These are phyloP conservation scores for Septoria linicola DNA, from an alignment of 2,329 filamentous ascomycete genomes.

Conservation along the genomic window DNA sequence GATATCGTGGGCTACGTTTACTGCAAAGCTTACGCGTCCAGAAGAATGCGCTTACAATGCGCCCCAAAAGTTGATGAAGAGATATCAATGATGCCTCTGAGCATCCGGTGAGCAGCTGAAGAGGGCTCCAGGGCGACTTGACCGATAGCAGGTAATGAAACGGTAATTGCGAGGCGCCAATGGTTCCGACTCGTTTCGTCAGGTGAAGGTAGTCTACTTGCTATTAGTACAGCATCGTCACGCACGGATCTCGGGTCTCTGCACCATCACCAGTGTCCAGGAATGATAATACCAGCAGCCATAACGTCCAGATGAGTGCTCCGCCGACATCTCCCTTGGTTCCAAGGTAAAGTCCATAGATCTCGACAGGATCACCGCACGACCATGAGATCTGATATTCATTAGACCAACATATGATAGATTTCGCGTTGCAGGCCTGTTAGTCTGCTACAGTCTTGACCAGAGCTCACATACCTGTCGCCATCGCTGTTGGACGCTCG, in stretches of 20 bases:
- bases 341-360: constrained; percentile 43
- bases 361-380: constrained; percentile 27
- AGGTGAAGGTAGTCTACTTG: constrained; percentile 60
- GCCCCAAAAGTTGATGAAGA: constrained; percentile 59
- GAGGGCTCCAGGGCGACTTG: constrained; percentile 51
- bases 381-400: constrained; percentile 36
- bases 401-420: too few species aligned
- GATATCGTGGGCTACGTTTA: too few species aligned
- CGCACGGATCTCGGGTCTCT: background rate
- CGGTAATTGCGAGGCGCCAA: constrained; percentile 60
- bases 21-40: too few species aligned
- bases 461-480: constrained; percentile 22
- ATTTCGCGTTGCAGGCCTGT: too few species aligned
- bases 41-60: constrained; percentile 54
- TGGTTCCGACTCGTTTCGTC: constrained; percentile 61
- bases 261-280: constrained; percentile 56
- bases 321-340: constrained; percentile 53
- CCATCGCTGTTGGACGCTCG: constrained; percentile 14
- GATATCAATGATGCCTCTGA: constrained; percentile 58
- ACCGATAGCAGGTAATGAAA: constrained; percentile 59
- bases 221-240: background rate
- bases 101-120: constrained; percentile 53
- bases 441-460: background rate
- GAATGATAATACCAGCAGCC: constrained; percentile 53
- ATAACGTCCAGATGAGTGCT: constrained; percentile 51